Conservation (phyloP, 768 basidiomycete species). For the Podaxis rugospora region DNA sequence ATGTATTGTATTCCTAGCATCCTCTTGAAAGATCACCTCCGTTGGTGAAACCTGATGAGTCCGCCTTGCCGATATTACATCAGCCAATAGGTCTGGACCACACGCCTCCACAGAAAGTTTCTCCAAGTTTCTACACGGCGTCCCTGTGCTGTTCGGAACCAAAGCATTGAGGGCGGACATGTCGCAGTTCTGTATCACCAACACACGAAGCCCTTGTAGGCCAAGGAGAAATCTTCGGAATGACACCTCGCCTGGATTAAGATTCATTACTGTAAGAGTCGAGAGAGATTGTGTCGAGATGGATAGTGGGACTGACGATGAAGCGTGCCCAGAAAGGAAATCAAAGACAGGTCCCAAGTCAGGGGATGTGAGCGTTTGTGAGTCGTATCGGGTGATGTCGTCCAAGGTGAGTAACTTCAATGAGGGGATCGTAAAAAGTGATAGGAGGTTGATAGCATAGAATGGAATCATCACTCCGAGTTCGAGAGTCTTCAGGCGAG, state of each 20-base stretch:
- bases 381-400: slow-evolving; percentile 32
- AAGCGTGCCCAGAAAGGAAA: background rate
- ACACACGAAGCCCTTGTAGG: background rate
- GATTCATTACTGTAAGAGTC: slow-evolving; percentile 1
- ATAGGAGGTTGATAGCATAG: slow-evolving; percentile 22
- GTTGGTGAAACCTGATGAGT: too few species aligned
- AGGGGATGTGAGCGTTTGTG: background rate
- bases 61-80: background rate
- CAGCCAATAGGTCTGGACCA: background rate
- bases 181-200: background rate
- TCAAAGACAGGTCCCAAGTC: slow-evolving; percentile 1
- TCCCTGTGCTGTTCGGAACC: background rate
- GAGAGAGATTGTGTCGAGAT: background rate
- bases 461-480: slow-evolving; percentile 28
- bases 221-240: background rate
- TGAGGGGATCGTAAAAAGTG: slow-evolving; percentile 27
- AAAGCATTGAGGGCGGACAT: background rate
- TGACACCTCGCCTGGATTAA: background rate
- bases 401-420: slow-evolving; percentile 38
- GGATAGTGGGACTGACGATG: background rate
- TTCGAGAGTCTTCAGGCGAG: slow-evolving; percentile 30
- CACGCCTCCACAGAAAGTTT: background rate
- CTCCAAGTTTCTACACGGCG: background rate
- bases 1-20: background rate
- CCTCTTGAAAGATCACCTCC: background rate